These are phyloP conservation scores for Vigna angularis DNA, from an alignment of 306 rosid genomes.

Conservation along the genomic window DNA sequence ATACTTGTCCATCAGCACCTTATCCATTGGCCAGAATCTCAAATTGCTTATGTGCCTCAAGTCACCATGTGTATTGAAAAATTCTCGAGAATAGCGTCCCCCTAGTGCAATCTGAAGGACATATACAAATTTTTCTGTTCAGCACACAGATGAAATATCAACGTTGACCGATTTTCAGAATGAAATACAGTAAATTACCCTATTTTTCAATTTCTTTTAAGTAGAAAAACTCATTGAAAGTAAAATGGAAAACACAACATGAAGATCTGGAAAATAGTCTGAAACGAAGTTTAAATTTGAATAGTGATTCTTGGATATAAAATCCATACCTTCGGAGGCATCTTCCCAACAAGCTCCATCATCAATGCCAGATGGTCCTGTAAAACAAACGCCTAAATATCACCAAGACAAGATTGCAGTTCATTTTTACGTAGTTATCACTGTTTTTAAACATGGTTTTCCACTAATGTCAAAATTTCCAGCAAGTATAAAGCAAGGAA, in stretches of 20 bases:
- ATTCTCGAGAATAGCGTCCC: conserved; percentile 83
- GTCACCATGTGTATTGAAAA: conserved; percentile 77
- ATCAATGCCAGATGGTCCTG: conserved; percentile 48
- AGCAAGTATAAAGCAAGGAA: background rate
- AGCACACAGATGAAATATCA: background rate
- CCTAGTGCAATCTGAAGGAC: conserved; percentile 78
- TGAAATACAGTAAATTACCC: conserved; percentile 30
- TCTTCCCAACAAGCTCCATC: conserved; percentile 46
- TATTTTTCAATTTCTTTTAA: background rate
- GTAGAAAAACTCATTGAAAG: conserved; percentile 14
- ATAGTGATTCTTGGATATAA: conserved; percentile 16
- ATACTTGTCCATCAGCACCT: conserved; percentile 79
- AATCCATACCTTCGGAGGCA: conserved; percentile 29
- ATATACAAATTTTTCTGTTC: conserved; percentile 30
- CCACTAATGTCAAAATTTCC: background rate
- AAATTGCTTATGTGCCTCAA: conserved; percentile 78
- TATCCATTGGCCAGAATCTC: conserved; percentile 81
- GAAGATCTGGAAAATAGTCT: conserved; percentile 19
- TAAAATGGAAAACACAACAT: background rate
- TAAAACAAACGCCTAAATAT: conserved; percentile 2
- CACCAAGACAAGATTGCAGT: background rate
- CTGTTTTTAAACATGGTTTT: conserved; percentile 21
- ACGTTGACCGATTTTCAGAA: conserved; percentile 26
- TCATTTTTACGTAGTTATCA: background rate
- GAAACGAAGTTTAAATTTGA: conserved; percentile 1